These are phyloP conservation scores for Dichomitus squalens DNA, from an alignment of 1,284 basidiomycete species.

Conservation along the genomic window DNA sequence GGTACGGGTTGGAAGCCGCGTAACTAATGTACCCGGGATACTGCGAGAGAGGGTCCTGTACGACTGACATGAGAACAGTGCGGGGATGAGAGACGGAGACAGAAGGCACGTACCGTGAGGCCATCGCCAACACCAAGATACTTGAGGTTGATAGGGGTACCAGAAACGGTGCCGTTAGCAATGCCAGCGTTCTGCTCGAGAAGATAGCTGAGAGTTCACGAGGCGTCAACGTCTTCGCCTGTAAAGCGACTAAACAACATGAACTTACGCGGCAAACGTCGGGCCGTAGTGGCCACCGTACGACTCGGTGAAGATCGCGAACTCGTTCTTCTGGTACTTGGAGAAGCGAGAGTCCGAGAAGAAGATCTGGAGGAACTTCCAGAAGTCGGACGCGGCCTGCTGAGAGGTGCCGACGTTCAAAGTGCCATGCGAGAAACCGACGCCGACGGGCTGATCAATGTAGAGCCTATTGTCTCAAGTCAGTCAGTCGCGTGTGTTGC, in stretches of 20 bases:
- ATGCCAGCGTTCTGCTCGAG: slow-evolving; percentile 63
- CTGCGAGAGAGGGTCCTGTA: slow-evolving; percentile 56
- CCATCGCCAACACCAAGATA: slow-evolving; percentile 66
- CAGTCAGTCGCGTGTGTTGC: background rate
- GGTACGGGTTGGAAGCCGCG: slow-evolving; percentile 49
- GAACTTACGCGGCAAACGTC: slow-evolving; percentile 54
- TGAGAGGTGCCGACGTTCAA: slow-evolving; percentile 52
- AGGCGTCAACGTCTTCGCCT: background rate
- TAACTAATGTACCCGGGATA: slow-evolving; percentile 61
- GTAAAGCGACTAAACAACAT: background rate
- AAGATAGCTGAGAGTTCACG: slow-evolving; percentile 45
- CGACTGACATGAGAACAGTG: no score
- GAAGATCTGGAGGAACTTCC: slow-evolving; percentile 72
- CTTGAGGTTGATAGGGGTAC: slow-evolving; percentile 60
- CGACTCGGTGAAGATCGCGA: slow-evolving; percentile 68
- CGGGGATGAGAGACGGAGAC: no score
- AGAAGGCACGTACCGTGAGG: slow-evolving; percentile 46
- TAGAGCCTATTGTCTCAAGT: slow-evolving; percentile 37
- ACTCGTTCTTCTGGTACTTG: slow-evolving; percentile 49
- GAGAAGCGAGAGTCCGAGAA: slow-evolving; percentile 59
- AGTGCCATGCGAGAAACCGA: slow-evolving; percentile 61
- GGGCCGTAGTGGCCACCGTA: slow-evolving; percentile 71
- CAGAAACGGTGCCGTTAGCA: slow-evolving; percentile 45
- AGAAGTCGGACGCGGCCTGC: slow-evolving; percentile 58
- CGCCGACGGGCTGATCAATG: slow-evolving; percentile 68